Base-by-base conservation (phyloP, 345 rosid species). In the Eucalyptus shirleyi region DNA sequence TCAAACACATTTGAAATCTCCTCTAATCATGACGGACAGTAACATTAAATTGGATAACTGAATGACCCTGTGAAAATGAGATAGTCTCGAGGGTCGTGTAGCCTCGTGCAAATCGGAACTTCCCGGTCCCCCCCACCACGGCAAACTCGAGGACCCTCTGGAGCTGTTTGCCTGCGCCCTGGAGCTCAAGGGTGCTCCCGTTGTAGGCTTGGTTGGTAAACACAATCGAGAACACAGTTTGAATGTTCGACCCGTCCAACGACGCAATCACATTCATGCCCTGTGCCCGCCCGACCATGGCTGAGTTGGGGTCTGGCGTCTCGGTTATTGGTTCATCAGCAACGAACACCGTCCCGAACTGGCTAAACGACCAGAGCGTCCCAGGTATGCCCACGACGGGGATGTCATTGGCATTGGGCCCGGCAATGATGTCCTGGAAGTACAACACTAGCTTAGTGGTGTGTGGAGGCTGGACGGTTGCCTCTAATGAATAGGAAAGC, bases 181-280 rank as follows among this genome's bases (percentile, higher is more conserved):
- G 91, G 17, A 91, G 42, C 60, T 91, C 87, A 6, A 91, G 87
- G 5, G 91, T 91, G 72, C 91, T 91, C 11, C 92, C 91, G 18
- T 32, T 81, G 53, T 88, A 91, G 30, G 67, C 88, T 42, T 49
- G 50, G 60, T 67, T 91, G 28, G 88, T 88, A 77, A 91, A 91
- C 32, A 90, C 81, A 18, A 91, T 49, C 3, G 91, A 89, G 6
- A 88, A 6, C 47, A 88, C 50, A 1, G 81, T 40, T 9, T 88
- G 88, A 15, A n/a, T 21, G 12, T 80, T 81, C 15, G 89, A 11
- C 10, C 88, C 91, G 14, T 91, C 91, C 77, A 88, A 50, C 80
- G 89, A 67, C 4, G n/a, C 8, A 5, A 47, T 62, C 26, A 83
- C 34, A 42, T 5, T 21, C 42, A 44, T 88, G 67, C 91, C 91